Percentiles rank a stretch among this genome's conserved stretches.
phyloP scores from a whole-genome alignment of 805 yeast species.

The Brettanomyces anomalus region DNA sequence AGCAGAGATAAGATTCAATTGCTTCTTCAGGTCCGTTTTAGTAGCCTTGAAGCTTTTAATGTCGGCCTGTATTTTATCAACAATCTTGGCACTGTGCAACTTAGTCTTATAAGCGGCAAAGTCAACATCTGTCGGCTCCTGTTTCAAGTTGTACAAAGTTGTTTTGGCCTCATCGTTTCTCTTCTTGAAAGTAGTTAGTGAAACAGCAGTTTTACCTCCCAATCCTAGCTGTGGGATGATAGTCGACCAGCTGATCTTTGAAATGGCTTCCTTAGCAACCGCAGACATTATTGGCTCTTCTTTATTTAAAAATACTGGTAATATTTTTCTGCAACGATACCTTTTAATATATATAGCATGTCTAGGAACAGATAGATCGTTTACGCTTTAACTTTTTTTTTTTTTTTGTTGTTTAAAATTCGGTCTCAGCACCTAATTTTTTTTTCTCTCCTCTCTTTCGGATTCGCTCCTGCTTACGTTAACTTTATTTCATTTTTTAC shows the following conservation, averaged over 20 bases:
- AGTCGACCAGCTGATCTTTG: conserved; percentile 93
- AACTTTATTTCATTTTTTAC: background rate
- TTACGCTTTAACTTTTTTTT: background rate
- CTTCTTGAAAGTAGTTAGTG: conserved; percentile 86
- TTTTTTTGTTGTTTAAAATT: too few relatives aligned
- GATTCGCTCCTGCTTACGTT: background rate
- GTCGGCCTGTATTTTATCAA: conserved; percentile 72
- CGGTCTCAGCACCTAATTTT: background rate
- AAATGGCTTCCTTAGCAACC: conserved; percentile 50
- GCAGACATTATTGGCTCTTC: conserved; percentile 11
- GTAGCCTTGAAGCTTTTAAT: conserved; percentile 72
- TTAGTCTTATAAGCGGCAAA: conserved; percentile 70
- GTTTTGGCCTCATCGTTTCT: conserved; percentile 97
- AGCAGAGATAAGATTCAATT: conserved; percentile 82
- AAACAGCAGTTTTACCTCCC: conserved; percentile 84
- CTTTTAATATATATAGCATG: background rate
- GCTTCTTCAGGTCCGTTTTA: conserved; percentile 79
- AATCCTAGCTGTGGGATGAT: conserved; percentile 82
- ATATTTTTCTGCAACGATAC: background rate
- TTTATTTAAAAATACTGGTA: too few relatives aligned
- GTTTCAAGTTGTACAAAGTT: conserved; percentile 57
- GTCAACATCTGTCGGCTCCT: conserved; percentile 72
- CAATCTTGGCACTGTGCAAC: conserved; percentile 73
- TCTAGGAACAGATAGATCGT: background rate
- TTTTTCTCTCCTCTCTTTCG: background rate